Evolutionary conservation across 441 rosid species (phyloP), one percentile per base, ranked within the genome.

Genomic region (Hura crepitans): DNA sequence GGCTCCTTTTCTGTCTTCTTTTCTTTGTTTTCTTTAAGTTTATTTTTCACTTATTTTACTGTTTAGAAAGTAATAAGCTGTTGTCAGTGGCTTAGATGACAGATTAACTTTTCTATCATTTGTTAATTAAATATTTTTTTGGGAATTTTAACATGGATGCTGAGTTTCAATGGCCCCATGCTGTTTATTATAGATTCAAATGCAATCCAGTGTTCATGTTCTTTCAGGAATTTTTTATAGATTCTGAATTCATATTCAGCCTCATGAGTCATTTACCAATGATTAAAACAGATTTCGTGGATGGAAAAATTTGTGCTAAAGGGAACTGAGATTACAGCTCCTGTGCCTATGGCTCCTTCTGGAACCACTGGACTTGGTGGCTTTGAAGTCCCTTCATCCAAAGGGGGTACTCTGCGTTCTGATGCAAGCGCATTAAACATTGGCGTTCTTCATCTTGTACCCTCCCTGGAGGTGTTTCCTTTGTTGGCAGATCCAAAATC

Each of bases 331-430:
- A 95, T 95, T 76, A 90, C 88, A 59, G 99, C 99, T 53, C 99
- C 99, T 76, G 98, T 95, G 65, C 99, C 98, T 20, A 87, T 91
- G 98, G 81, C 93, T 80, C 91, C 92, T 46, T 78, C 95, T 1
- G 95, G 95, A 80, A 95, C 99, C 46, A 95, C 99, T 51, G 98
- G 99, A 43, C 98, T 95, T 69, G 99, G 99, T 75, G 99, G 98
- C 63, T 95, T 95, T 82, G 99, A 95, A 63, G 97, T 92, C 81
- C 99, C 99, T 50, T 91, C 90, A 63, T 91, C 99, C 51, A 92
- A 85, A 83, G 99, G 98, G 54, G 81, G 91, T 67, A 86, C 88
- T 76, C 71, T 95, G 77, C 96, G 98, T 65, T 85, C 97, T 75
- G 98, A 95, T 79, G 98, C 99, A 30, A 95, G 98, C 76, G 93